Evolutionary conservation across 305 asterid species (phyloP).

Genomic region (Monarda citriodora): DNA sequence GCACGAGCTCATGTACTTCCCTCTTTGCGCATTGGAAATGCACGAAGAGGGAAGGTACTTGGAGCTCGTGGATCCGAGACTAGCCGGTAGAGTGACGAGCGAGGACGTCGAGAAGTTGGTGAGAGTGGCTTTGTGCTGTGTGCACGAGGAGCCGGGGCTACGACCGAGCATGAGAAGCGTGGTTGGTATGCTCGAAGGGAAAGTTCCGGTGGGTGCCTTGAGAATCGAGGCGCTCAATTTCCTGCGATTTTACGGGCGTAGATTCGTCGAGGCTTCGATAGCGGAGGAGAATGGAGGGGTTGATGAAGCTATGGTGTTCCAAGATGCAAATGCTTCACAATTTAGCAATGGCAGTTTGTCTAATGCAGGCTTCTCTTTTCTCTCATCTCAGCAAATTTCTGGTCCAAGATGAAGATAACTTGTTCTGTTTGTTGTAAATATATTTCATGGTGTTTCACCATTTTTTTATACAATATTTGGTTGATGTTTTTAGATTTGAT

Average conservation of each 20-base stretch:
- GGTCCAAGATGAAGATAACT: slow-evolving; percentile 44
- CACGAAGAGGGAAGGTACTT: slow-evolving; percentile 45
- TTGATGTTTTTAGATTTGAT: no score
- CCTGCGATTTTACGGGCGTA: slow-evolving; percentile 55
- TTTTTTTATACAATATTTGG: no score
- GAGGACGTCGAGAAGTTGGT: slow-evolving; percentile 57
- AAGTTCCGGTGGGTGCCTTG: slow-evolving; percentile 27
- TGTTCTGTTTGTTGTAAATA: background rate
- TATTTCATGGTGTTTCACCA: no score
- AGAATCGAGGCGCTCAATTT: slow-evolving; percentile 50
- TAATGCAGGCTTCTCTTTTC: slow-evolving; percentile 27
- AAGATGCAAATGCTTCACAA: slow-evolving; percentile 26
- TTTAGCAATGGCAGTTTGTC: slow-evolving; percentile 32
- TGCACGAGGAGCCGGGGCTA: slow-evolving; percentile 52
- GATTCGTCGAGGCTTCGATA: slow-evolving; percentile 31
- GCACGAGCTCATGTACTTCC: slow-evolving; percentile 41
- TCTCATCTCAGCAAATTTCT: slow-evolving; percentile 56
- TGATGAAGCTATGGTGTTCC: slow-evolving; percentile 19
- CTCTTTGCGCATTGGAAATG: slow-evolving; percentile 57
- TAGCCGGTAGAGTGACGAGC: slow-evolving; percentile 29
- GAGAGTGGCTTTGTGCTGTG: slow-evolving; percentile 54
- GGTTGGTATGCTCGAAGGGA: slow-evolving; percentile 62
- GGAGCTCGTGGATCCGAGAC: slow-evolving; percentile 55
- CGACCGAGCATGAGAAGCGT: slow-evolving; percentile 60
- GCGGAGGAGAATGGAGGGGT: slow-evolving; percentile 27